Evolutionary conservation across 148 eudicot genomes (phyloP), one percentile per base, ranked within the genome.

Genomic region (Simmondsia chinensis): DNA sequence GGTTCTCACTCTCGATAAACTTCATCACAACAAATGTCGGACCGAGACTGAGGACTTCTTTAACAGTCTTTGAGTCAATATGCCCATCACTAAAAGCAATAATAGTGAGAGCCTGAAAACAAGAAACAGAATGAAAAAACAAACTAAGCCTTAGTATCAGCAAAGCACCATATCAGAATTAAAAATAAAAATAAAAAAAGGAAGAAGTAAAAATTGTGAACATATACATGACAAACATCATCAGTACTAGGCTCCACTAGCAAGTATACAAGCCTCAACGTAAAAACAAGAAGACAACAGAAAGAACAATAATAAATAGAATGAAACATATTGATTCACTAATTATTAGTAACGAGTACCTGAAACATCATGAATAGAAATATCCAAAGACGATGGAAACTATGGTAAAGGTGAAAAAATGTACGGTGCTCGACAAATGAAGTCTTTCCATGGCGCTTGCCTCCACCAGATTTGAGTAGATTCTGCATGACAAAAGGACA

Each of bases 361-460:
- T 91, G 99, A 82, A 91, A 91, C 81, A 83, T 82, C 94, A 86
- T 68, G 54, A 86, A 33, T 46, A 91, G 96, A 64, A 91, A 86
- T 64, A 91, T 82, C 99, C 99, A 91, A 25, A 91, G 63, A 48
- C 99, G 99, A 61, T 91, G 99, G 64, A 91, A 91, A 65, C 99
- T 91, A 47, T 91, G 99, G 56, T 91, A 91, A 21, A 91, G 76
- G 62, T 91, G 99, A 43, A 79, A 72, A 75, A 79, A 91, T 6
- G 95, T 82, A 43, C 96, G 71, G 50, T 91, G 99, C 73, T 91
- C 99, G 50, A 91, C 96, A 64, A 91, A 91, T 6, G 96, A 91
- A 36, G 99, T 82, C 65, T 91, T 91, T 9, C 99, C 99, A n/a
- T 44, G 78, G 6, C 76, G 86, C 57, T 91, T 86, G 20, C 75